Evolutionary conservation across 2,329 filamentous ascomycete genomes (phyloP).

Genomic region (Hysterium pulicare): DNA sequence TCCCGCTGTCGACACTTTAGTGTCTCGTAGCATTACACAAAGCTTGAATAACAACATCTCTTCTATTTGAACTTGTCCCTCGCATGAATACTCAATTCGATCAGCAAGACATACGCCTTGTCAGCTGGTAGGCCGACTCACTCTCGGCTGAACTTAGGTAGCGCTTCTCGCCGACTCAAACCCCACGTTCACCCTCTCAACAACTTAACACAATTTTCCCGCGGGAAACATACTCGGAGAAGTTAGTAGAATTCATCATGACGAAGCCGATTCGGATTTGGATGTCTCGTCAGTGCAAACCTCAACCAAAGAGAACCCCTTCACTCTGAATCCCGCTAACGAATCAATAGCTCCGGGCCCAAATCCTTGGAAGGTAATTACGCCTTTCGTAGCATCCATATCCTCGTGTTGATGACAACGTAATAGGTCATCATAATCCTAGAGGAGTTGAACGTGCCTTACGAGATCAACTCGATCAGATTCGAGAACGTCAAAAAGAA

Average conservation of each 20-base stretch:
- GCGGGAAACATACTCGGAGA: too few relatives aligned
- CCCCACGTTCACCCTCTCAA: too few relatives aligned
- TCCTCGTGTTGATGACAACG: not conserved
- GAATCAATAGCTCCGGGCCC: not conserved
- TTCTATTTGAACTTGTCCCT: too few relatives aligned
- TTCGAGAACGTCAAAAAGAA: slow-evolving; percentile 12
- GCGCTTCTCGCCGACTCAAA: too few relatives aligned
- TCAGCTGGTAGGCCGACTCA: too few relatives aligned
- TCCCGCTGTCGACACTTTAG: too few relatives aligned
- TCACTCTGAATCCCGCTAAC: not conserved
- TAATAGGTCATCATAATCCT: slow-evolving; percentile 10
- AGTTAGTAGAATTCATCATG: not conserved
- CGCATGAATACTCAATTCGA: too few relatives aligned
- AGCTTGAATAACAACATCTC: too few relatives aligned
- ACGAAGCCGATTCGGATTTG: not conserved
- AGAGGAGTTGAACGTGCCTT: slow-evolving; percentile 31
- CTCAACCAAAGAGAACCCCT: not conserved
- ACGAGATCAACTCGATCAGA: slow-evolving; percentile 10
- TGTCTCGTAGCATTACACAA: too few relatives aligned
- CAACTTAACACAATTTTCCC: too few relatives aligned
- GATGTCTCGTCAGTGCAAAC: not conserved
- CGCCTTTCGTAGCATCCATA: not conserved
- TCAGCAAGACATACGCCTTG: too few relatives aligned
- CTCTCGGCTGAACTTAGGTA: too few relatives aligned
- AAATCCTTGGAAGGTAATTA: not conserved